These are phyloP conservation scores for Globisporangium abappressorium DNA, from an alignment of 352 stramenopile genomes.

Conservation along the genomic window DNA sequence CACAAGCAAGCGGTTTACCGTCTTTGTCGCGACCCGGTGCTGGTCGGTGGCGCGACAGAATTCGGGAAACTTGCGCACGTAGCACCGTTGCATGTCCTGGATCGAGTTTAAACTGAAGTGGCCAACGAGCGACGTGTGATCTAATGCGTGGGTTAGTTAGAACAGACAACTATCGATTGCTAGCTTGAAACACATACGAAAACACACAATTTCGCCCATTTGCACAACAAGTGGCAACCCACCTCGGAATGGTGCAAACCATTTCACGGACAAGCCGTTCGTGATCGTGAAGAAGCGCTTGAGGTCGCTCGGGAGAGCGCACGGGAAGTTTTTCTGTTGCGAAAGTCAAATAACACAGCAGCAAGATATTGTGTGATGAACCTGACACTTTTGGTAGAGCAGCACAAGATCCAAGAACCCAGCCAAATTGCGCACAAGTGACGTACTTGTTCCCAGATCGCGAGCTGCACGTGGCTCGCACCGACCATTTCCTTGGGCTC, in stretches of 20 bases:
- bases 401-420: background rate
- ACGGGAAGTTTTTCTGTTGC: slow-evolving; percentile 52
- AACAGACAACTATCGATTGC: background rate
- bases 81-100: slow-evolving; percentile 48
- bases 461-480: slow-evolving; percentile 44
- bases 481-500: slow-evolving; percentile 55
- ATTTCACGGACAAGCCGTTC: slow-evolving; percentile 73
- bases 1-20: slow-evolving; percentile 6
- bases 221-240: background rate
- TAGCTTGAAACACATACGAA: background rate
- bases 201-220: background rate
- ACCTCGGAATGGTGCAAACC: slow-evolving; percentile 60
- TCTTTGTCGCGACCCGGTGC: slow-evolving; percentile 27
- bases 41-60: slow-evolving; percentile 43
- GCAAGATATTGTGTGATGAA: background rate
- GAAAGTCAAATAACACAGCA: background rate
- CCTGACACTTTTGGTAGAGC: background rate
- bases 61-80: slow-evolving; percentile 32
- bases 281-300: slow-evolving; percentile 64
- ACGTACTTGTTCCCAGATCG: slow-evolving; percentile 64
- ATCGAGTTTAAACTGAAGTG: slow-evolving; percentile 65
- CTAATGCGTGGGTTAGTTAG: slow-evolving; percentile 15
- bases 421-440: background rate
- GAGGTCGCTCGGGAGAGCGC: slow-evolving; percentile 55
- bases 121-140: slow-evolving; percentile 44